Evolutionary conservation across 352 stramenopile species (phyloP), one percentile per base, ranked within the genome.

Genomic region (Phytophthora palmivora): DNA sequence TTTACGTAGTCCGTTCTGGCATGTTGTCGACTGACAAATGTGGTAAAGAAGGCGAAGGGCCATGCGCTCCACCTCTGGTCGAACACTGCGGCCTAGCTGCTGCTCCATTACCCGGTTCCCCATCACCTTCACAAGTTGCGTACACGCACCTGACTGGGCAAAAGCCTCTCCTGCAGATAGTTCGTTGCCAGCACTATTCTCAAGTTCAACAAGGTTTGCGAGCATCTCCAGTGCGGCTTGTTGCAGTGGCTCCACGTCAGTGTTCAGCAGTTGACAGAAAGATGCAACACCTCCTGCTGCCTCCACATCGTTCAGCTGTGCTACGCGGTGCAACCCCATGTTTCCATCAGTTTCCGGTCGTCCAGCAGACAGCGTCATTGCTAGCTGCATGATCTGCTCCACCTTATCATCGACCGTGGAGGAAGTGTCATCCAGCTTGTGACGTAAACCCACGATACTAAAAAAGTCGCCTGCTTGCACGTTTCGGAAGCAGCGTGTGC

Each of bases 281-380:
- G 84, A 84, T 1, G 61, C 59, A 16, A 96, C 74, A 6, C 87
- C 87, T 32, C 87, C 87, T n/a, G 83, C 85, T 6, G 82, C 79
- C 48, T 93, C 85, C 15, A 96, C 74, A 58, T 96, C 87, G 58
- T 96, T 96, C 2, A 96, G 70, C 63, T 96, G 85, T 15, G 84
- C 76, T 16, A 96, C 72, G 48, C 79, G 84, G 44, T 94, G 84
- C 1, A 84, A 43, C 0, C 87, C 87, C 78, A 96, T 87, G 10
- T 84, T 83, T 21, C 46, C 57, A 11, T 81, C 59, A 0, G 77
- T 89, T 59, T 94, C 85, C 19, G 90, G 73, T 3, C 85, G 81
- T 0, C 78, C 84, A 39, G 68, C 57, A 19, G 75, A 83, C 39
- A 95, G 63, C 18, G 78, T 79, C 19, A 70, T 62, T 6, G 87